Evolutionary conservation across 2,329 filamentous ascomycete genomes (phyloP), one percentile per base, ranked within the genome.

Genomic region (Phialocephala subalpina): DNA sequence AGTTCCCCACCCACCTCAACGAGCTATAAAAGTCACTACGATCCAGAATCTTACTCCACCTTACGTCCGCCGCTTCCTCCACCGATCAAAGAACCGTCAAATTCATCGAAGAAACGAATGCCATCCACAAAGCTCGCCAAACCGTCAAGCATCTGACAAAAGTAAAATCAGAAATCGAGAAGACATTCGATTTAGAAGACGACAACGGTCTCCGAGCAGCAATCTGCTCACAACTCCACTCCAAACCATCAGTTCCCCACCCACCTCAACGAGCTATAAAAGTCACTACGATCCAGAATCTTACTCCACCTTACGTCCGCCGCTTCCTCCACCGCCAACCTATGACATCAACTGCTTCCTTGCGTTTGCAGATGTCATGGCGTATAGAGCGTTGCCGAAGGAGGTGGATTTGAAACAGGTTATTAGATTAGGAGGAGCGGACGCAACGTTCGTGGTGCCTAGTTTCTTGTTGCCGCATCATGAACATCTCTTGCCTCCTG

Each of bases 381-480:
- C 82, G 0, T 84, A 84, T 71, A 80, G 83, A 8, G 80, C 81
- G 3, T 73, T 82, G 1, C 80, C 80, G 6, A 74, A 80, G 58
- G 76, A 79, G 20, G 77, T 79, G 8, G 75, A 79, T 9, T 75
- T 84, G 11, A 80, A 79, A 33, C 81, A 85, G 70, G 83, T 86
- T 1, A 77, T 85, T 7, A 78, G 81, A 27, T 75, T 86, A 0
- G 83, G 81, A 22, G 84, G 84, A 7, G 82, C 82, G 29, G 83
- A 86, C 65, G 82, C 81, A 0, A 78, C 79, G 0, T 79, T 86
- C 58, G 77, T 77, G 2, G 77, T 86, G 11, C 84, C 84, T 0
- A 79, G 77, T 6, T 84, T 80, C 69, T 73, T 87, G 1, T 77
- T 86, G 6, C 84, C 84, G 6, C 84, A 85, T 68, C 84, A 86